A percentile compares a stretch with the other conserved stretches of the same genome.
phyloP scores from a whole-genome alignment of 1,284 basidiomycete genomes.

The Microstroma glucosiphilum region DNA sequence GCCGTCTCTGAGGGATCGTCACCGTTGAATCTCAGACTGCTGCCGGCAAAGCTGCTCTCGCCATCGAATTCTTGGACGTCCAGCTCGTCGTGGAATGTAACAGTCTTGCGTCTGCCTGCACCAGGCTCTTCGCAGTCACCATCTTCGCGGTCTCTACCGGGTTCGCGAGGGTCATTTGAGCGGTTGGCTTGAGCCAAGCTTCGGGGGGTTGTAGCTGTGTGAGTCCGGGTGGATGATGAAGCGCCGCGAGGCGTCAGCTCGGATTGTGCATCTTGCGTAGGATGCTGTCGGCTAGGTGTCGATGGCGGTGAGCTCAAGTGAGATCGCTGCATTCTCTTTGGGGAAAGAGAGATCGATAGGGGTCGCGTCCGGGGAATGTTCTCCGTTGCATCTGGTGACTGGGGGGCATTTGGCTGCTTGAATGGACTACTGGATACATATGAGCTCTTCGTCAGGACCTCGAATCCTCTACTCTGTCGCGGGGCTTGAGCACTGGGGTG shows the following conservation, averaged over 20 bases:
- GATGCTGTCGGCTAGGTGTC: no score
- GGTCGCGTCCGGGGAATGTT: no score
- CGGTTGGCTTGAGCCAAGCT: constrained; percentile 72
- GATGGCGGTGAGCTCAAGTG: no score
- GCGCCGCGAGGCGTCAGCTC: no score
- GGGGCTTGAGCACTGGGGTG: constrained; percentile 20
- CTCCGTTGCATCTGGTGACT: no score
- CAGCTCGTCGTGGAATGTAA: constrained; percentile 76
- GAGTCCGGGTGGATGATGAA: no score
- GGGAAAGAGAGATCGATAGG: no score
- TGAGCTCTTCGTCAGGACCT: constrained; percentile 25
- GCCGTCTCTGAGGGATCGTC: background rate
- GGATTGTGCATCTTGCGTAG: no score
- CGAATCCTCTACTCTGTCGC: constrained; percentile 29
- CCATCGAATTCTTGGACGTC: constrained; percentile 68
- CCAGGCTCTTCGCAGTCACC: background rate
- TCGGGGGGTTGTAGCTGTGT: constrained; percentile 52
- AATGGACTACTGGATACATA: constrained; percentile 56
- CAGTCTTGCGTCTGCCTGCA: constrained; percentile 56
- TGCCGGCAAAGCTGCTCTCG: constrained; percentile 39
- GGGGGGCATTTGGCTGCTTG: constrained; percentile 48
- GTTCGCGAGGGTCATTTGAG: constrained; percentile 64
- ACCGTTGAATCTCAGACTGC: constrained; percentile 17
- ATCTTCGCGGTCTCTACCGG: constrained; percentile 10
- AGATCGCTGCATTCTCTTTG: no score